Base-by-base conservation (phyloP, 192 early-diverging fungal genomes). In the Jimgerdemannia lactiflua region DNA sequence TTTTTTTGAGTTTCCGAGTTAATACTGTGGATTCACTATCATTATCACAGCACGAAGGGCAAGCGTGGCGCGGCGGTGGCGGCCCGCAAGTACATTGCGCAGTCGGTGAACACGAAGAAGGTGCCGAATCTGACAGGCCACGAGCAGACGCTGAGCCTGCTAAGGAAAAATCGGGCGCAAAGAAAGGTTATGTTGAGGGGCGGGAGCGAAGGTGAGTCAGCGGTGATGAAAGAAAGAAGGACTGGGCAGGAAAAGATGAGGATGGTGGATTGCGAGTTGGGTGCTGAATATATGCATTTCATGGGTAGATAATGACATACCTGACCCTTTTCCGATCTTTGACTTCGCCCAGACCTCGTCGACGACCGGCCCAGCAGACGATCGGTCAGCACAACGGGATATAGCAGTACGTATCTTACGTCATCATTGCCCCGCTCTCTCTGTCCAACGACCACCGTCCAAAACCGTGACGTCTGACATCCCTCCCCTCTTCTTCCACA, bases 61-160 rank as follows among this genome's bases (percentile, higher is more conserved):
- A 86, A 89, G 66, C 68, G 89, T 67, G 86, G 87, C 17, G 89
- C 89, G 29, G 89, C 89, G 3, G 85, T 89, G 9, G 81, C 78
- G 7, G 89, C 89, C 1, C 79, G 82, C 39, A 85, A 85, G 49
- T 84, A 86, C 39, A 75, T 91, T 65, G 81, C 79, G 49, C 80
- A 83, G 68, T 42, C 54, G 18, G 68, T 41, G 1, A 70, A 75
- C 59, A 78, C 78, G 65, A 87, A 83, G 72, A 80, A 77, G 11
- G 4, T 77, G 43, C 63, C 49, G 0, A 71, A 11, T 54, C 49
- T 54, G 11, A 54, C 78, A 0, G 77, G 75, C 2, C 71, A 75
- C 49, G 74, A 76, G 42, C 77, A 82, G 54, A 59, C 71, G 11
- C 64, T 87, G 20, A 77, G 83, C 42, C 76, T 76, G 43, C 70